These are phyloP conservation scores for Serendipita sp. DNA, from an alignment of 768 basidiomycete genomes.

Conservation along the genomic window DNA sequence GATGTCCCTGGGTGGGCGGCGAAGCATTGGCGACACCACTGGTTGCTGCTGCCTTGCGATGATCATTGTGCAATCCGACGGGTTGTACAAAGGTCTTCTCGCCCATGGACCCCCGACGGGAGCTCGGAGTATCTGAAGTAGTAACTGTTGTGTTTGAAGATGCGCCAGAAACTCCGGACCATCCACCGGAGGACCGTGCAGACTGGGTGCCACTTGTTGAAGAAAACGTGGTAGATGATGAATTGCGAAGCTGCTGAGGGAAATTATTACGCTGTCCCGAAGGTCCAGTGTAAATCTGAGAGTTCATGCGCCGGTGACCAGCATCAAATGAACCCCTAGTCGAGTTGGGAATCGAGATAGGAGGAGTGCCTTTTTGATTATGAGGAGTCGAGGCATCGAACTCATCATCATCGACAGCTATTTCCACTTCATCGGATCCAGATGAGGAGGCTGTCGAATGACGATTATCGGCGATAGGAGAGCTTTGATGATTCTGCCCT, in stretches of 20 bases:
- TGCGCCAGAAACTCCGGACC: neutral
- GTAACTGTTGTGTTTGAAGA: neutral
- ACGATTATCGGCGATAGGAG: neutral
- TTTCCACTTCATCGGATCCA: neutral
- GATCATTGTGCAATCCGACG: neutral
- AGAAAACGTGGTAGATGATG: neutral
- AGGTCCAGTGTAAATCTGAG: neutral
- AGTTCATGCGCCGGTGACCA: neutral
- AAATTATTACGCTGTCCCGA: neutral
- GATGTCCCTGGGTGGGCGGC: neutral
- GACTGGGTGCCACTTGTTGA: neutral
- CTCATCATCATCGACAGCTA: neutral
- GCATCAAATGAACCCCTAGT: neutral
- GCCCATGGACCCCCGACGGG: neutral
- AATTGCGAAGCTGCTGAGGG: neutral
- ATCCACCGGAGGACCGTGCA: neutral
- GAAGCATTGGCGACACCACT: neutral
- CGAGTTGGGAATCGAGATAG: conserved; percentile 1
- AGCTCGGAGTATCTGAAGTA: neutral
- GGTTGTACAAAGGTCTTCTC: neutral
- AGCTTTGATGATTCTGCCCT: too few relatives aligned
- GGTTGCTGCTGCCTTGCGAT: neutral
- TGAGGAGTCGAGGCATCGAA: neutral
- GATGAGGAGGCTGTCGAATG: neutral
- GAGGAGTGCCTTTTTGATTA: conserved; percentile 1